phyloP scores from a whole-genome alignment of 257 asterid genomes.

The Solanum appendiculatum region DNA sequence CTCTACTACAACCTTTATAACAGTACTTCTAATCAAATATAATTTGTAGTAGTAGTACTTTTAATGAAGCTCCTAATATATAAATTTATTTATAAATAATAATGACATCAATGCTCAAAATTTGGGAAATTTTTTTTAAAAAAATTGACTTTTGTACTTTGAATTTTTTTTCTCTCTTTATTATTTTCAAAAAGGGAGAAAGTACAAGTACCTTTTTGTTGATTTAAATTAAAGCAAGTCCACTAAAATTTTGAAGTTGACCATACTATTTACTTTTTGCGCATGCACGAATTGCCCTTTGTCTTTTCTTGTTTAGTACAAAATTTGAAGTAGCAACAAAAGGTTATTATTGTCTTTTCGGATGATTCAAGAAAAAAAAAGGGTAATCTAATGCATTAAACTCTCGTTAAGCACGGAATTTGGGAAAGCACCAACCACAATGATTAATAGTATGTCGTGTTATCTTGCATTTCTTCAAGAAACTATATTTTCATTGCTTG shows the following conservation, averaged over 20 bases:
- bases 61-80: neutral
- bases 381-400: rapidly evolving
- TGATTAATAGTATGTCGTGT: too few species aligned
- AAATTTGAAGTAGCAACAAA: neutral
- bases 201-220: neutral
- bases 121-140: neutral
- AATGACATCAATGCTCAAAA: neutral
- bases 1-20: neutral
- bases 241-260: neutral
- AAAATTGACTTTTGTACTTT: neutral
- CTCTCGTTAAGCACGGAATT: neutral
- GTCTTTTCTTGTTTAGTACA: neutral
- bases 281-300: neutral
- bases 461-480: too few species aligned
- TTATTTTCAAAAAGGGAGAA: neutral
- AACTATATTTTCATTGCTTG: too few species aligned
- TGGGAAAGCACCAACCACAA: too few species aligned
- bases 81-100: too few species aligned
- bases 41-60: neutral
- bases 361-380: neutral
- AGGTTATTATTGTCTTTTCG: neutral
- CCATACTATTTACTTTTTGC: neutral
- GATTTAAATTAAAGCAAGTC: neutral
- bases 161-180: neutral
- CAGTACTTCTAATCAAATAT: neutral